Evolutionary conservation across 1,284 basidiomycete species (phyloP).

Genomic region (Ceratobasidium sp.): DNA sequence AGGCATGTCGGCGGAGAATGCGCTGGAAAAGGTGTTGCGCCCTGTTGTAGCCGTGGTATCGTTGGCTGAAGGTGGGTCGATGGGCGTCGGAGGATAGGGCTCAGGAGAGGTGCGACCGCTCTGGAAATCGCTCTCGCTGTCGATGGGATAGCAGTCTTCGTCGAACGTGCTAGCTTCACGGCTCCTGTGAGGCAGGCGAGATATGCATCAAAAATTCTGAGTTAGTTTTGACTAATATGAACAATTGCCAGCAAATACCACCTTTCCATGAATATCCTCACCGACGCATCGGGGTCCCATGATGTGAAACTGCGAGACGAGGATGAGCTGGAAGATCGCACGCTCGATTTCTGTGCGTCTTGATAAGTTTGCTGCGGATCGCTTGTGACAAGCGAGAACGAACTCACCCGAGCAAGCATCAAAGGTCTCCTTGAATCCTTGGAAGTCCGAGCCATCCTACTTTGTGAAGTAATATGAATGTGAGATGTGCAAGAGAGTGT

Average conservation of each 20-base stretch:
- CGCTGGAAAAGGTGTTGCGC: not conserved
- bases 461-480: not conserved
- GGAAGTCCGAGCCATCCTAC: not conserved
- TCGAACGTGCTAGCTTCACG: slow-evolving; percentile 12
- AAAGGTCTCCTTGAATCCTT: slow-evolving; percentile 22
- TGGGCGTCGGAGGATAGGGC: not conserved
- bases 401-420: slow-evolving; percentile 24
- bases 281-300: slow-evolving; percentile 33
- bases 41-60: not conserved
- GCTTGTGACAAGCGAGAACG: not conserved
- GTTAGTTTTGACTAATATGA: slow-evolving; percentile 17
- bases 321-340: not conserved
- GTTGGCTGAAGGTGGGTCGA: not conserved
- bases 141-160: not conserved
- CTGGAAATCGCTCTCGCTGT: slow-evolving; percentile 5
- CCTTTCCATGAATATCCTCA: slow-evolving; percentile 37
- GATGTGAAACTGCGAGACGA: slow-evolving; percentile 19
- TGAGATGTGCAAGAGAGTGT: not conserved
- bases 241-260: not conserved
- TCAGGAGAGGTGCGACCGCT: slow-evolving; percentile 28
- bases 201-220: not conserved
- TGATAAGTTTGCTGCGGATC: not conserved
- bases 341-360: slow-evolving; percentile 3
- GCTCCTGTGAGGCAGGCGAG: not conserved
- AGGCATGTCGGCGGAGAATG: slow-evolving; percentile 23